Evolutionary conservation across 31 red algal species (phyloP), one percentile per base, ranked within the genome.

Genomic region (Pterothamnion heteromorphum): DNA sequence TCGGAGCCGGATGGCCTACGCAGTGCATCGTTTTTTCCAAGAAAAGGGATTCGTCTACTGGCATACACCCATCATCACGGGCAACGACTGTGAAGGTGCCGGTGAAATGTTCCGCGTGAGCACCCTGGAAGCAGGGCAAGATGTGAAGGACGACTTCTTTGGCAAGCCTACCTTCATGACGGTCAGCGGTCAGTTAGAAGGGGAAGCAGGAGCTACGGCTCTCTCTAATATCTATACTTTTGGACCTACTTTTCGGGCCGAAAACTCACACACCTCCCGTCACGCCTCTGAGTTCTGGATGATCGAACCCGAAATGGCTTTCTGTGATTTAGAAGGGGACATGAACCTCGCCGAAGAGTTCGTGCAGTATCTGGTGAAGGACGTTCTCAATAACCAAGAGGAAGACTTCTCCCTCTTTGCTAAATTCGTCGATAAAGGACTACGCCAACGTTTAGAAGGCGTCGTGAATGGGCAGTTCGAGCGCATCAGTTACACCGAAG

Each of bases 291-390:
- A 99, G 88, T 97, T 99, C 92, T 99, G 98, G 98, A 99, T 99
- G 98, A 95, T 99, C 51, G 98, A 99, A 88, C 98, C 98, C 0
- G 98, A 99, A 86, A 97, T 97, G 98, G 98, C 98, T 9, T 99
- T 99, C 94, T 94, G 93, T 3, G 36, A 82, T 34, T 89, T 97
- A 57, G 85, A 92, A 21, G 98, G 95, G 84, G 98, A 94, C 80
- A 99, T 99, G 98, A 71, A 82, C 4, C 95, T 95, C 85, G 98
- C 98, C 2, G 98, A 99, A 78, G 91, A 43, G 44, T 96, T 96
- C 81, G 82, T 99, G 4, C 94, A 95, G 26, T 90, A 95, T 58
- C 58, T 92, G n/a, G 83, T 97, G 4, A 89, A 32, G 2, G 51
- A 74, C 35, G 88, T 89, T 18, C 37, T 99, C n/a, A 74, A 96